These are phyloP conservation scores for Prinsepia uniflora DNA, from an alignment of 306 rosid genomes.

Conservation along the genomic window DNA sequence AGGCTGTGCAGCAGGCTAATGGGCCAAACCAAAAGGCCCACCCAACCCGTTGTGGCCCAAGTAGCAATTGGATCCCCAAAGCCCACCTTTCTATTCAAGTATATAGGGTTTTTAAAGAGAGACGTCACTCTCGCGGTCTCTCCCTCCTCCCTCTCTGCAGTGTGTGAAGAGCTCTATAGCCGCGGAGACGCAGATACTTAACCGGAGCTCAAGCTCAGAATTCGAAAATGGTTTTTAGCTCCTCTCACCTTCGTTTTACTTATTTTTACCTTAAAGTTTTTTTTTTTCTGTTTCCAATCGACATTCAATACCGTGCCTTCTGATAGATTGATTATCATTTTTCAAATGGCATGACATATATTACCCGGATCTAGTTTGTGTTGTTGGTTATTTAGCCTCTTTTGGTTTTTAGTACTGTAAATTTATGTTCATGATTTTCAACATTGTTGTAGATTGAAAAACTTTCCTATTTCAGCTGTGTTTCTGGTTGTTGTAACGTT, in stretches of 20 bases:
- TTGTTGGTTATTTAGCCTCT: background rate
- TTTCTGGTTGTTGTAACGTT: background rate
- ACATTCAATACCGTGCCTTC: too few species aligned
- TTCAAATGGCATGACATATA: background rate
- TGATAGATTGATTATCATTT: background rate
- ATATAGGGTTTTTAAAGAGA: conserved; percentile 20
- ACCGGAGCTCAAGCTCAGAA: conserved; percentile 18
- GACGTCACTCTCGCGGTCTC: too few species aligned
- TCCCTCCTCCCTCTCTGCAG: background rate
- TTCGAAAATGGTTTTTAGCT: conserved; percentile 25
- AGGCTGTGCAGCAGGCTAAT: background rate
- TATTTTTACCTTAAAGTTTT: background rate
- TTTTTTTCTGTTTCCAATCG: background rate
- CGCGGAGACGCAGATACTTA: conserved; percentile 14
- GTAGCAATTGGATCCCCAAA: background rate
- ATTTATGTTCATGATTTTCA: background rate
- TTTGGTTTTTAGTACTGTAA: background rate
- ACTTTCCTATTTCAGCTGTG: background rate
- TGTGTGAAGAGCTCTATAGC: conserved; percentile 9
- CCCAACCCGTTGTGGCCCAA: background rate
- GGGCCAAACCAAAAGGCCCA: background rate
- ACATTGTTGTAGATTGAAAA: background rate
- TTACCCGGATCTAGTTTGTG: conserved; percentile 10
- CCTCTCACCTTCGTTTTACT: background rate
- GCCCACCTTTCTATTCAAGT: background rate